Base-by-base conservation (phyloP, 768 basidiomycete species). In the Lentinula detonsa region DNA sequence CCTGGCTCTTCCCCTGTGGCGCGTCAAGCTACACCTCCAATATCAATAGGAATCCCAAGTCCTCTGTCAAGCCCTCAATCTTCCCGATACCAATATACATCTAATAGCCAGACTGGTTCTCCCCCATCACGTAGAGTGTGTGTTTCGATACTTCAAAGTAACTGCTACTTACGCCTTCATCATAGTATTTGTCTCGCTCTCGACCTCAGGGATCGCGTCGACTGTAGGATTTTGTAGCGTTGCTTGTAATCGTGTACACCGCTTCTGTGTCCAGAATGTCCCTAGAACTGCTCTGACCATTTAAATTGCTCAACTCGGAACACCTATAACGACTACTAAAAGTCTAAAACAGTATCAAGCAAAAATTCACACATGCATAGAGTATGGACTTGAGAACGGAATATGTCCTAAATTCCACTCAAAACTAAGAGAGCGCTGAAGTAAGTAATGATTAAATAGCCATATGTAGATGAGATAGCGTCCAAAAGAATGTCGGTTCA, bases 21-120 rank as follows among this genome's bases (percentile, higher is more conserved):
- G 28, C 57, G 57, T 59, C 57, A 59, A 59, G 57, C 23, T 28
- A 59, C 57, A 48, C 57, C 57, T 21, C 57, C 57, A 21, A 50
- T 59, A 28, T 45, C 33, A 39, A 56, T 43, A 16, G 40, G 39
- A 40, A 37, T 39, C 40, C 10, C 37, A 31, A 56, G 40, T 43
- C 39, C 40, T 43, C 55, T 56, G 5, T 56, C 55, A 15, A 56
- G 55, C 40, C 55, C 55, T 13, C 55, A n/a, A 33, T 56, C 55
- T 28, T 56, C 55, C 15, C 39, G 55, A 9, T 28, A 23, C 31
- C 33, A 33, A 16, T 45, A 42, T 28, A 31, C 55, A 33, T 43
- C 55, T 23, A 56, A 23, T 43, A 45, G 40, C 13, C 40, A 43
- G 21, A 15, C 2, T 28, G 39, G 23, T 28, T 56, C 55, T 28